Evolutionary conservation across 495 filamentous ascomycete species (phyloP), one percentile per base, ranked within the genome.

Genomic region (Corynascus novoguineensis): DNA sequence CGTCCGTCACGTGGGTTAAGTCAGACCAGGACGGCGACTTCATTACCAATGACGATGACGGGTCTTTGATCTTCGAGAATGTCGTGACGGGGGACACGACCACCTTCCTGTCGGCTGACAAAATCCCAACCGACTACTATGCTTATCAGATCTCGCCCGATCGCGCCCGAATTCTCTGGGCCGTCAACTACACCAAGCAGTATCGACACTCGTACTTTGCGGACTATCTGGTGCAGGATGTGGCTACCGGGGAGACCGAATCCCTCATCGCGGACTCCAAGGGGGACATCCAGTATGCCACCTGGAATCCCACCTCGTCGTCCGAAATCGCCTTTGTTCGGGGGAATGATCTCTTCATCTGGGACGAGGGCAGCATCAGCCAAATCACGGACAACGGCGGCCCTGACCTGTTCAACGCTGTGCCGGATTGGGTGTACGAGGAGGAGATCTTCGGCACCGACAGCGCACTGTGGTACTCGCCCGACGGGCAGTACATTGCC

Each of bases 401-500:
- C 0, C 73, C 74, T 1, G 76, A 82, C 62, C 55, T 76, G 38
- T 83, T 84, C 62, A 81, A 84, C 41, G 81, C 74, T 11, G 74
- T 84, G 4, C 81, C 81, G 0, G 81, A 83, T 52, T 84, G 81
- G 81, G 81, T 84, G 5, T 83, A 84, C 60, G 81, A 83, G 54
- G 81, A 84, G 57, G 81, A 83, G 62, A 79, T 84, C 34, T 76
- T 81, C 44, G 70, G 74, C 25, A 68, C 67, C 56, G 69, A 70
- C n/a, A 72, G 70, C 19, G 69, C 75, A 1, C 68, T 82, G 4
- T 83, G 81, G 81, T 83, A 77, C 56, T 81, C 79, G 1, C 80
- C 80, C 12, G 81, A 84, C 52, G 80, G 77, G 19, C 62, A 80
- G 58, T 75, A 77, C 34, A 71, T 83, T 32, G 80, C 80, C 8